Conservation (phyloP, 2,329 filamentous ascomycete genomes). For the Colletotrichum simmondsii region DNA sequence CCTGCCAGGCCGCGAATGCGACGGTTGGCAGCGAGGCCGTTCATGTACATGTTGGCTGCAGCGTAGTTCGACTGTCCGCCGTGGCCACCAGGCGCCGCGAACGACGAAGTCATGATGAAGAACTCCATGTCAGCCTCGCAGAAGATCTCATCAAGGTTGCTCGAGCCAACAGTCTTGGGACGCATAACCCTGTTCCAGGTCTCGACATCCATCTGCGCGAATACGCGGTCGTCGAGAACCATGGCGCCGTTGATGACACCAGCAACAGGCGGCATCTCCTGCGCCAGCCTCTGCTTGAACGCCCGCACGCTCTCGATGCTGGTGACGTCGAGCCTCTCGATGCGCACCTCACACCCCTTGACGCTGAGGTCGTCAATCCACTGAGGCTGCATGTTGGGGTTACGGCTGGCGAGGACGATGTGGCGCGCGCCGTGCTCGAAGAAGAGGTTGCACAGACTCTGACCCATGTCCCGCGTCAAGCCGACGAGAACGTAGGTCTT, state of each 20-base stretch:
- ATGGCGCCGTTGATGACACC: constrained; percentile 54
- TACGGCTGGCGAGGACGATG: constrained; percentile 50
- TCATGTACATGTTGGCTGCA: constrained; percentile 57
- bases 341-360: constrained; percentile 32
- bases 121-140: constrained; percentile 45
- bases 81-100: constrained; percentile 42
- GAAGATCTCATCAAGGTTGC: constrained; percentile 46
- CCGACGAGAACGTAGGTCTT: constrained; percentile 48
- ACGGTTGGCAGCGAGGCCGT: constrained; percentile 47
- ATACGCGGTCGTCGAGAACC: constrained; percentile 46
- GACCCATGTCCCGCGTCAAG: constrained; percentile 45
- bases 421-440: constrained; percentile 45
- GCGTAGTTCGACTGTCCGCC: constrained; percentile 55
- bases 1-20: constrained; percentile 49
- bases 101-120: constrained; percentile 49
- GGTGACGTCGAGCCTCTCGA: constrained; percentile 38
- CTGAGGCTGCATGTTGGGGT: constrained; percentile 41
- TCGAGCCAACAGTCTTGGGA: constrained; percentile 49
- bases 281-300: constrained; percentile 35
- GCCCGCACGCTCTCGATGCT: constrained; percentile 31
- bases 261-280: constrained; percentile 45
- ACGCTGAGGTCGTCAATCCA: constrained; percentile 33
- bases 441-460: constrained; percentile 51
- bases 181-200: constrained; percentile 40
- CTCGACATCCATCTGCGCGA: constrained; percentile 44